Evolutionary conservation across 192 early-diverging fungal species (phyloP).

Genomic region (Coemansia sp.): DNA sequence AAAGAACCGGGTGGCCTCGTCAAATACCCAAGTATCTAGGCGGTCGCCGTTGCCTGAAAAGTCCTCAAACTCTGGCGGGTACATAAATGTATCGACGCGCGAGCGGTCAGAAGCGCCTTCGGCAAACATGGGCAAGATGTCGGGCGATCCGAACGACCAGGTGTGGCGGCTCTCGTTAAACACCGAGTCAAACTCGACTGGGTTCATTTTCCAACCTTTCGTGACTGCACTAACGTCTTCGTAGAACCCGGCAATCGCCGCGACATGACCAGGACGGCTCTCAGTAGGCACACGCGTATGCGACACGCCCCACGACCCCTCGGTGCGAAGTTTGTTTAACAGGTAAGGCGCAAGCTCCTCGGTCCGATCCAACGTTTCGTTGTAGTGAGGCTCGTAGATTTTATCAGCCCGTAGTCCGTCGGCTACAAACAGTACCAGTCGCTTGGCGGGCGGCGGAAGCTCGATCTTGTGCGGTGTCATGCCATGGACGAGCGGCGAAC

Average conservation of each 20-base stretch:
- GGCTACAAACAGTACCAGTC: conserved; percentile 86
- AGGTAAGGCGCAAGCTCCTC: conserved; percentile 59
- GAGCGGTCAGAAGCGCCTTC: conserved; percentile 81
- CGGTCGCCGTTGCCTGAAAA: conserved; percentile 83
- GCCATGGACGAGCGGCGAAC: conserved; percentile 96
- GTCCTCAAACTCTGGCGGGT: conserved; percentile 82
- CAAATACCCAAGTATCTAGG: conserved; percentile 93
- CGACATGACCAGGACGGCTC: conserved; percentile 95
- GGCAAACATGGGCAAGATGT: conserved; percentile 96
- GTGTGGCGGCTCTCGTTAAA: conserved; percentile 94
- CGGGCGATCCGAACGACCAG: conserved; percentile 97
- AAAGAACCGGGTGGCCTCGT: conserved; percentile 75
- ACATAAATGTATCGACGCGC: conserved; percentile 90
- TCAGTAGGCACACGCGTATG: conserved; percentile 96
- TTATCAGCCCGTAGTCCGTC: conserved; percentile 95
- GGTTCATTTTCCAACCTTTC: conserved; percentile 97
- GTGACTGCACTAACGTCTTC: conserved; percentile 98
- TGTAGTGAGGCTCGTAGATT: conserved; percentile 75
- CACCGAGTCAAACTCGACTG: conserved; percentile 94
- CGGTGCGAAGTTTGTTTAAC: conserved; percentile 57
- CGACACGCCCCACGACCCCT: conserved; percentile 79
- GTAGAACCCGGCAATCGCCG: conserved; percentile 96
- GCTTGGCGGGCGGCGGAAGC: conserved; percentile 73
- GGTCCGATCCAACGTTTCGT: conserved; percentile 27
- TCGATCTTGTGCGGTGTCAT: conserved; percentile 84